Base-by-base conservation (phyloP, 306 rosid genomes). In the Begonia fuchsioides region DNA sequence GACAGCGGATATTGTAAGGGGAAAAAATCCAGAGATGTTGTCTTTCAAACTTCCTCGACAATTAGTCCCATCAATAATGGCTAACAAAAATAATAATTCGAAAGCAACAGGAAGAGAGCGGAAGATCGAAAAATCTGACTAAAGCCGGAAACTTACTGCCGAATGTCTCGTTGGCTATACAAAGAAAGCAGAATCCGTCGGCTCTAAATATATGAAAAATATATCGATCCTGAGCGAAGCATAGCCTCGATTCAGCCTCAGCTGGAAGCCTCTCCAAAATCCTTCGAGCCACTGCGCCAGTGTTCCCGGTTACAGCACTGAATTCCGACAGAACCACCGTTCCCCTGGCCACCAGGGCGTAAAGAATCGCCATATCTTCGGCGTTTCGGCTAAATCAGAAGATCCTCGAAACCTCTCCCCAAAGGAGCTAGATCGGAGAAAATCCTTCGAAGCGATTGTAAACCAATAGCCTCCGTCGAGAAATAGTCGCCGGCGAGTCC, bases 181-280 rank as follows among this genome's bases (percentile, higher is more conserved):
- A 92, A 62, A 92, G 83, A 63, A 65, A 92, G 48, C 81, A 61
- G 56, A 92, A 68, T 61, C 78, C 85, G 64, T 85, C 93, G 55
- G 86, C 63, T 74, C 79, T 75, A 65, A 85, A 83, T 57, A 92
- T 85, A 68, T 92, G 96, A 56, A 92, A 92, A 73, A 85, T 92
- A 64, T 76, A 92, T 14, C 85, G 83, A 60, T 92, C 98, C 65
- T 92, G 98, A 11, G 96, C 85, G 74, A 92, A 92, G 72, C 98
- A 92, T 40, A 85, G 75, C 74, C 96, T 77, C 47, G 98, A 73
- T 1, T 92, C 98, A 9, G 76, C 79, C 58, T 81, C 93, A 11
- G 66, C 53, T n/a, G 97, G 97, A 38, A 92, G 79, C 78, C 85
- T 92, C 79, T 92, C 98, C 12, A 86, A 65, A 53, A 92, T 69